Conservation (phyloP, 352 stramenopile genomes). For the Globisporangium okanoganense region DNA sequence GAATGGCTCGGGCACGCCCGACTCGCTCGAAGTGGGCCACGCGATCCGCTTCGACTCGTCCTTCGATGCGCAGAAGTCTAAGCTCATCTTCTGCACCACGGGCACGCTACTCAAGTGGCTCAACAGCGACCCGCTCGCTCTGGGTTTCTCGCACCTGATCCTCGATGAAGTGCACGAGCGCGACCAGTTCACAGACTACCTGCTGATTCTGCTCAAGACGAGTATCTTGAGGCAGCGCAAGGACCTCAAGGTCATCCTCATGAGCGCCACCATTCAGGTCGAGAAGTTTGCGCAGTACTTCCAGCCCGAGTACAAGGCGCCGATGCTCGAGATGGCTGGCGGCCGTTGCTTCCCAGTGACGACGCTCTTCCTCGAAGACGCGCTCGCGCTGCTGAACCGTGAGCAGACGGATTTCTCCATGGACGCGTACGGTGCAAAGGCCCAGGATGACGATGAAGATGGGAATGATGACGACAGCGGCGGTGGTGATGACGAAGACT, state of each 20-base stretch:
- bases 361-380: constrained; percentile 92
- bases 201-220: constrained; percentile 92
- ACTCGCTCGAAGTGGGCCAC: constrained; percentile 79
- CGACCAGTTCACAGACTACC: constrained; percentile 94
- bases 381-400: constrained; percentile 44
- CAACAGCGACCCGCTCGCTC: constrained; percentile 64
- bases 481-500: constrained; percentile 6
- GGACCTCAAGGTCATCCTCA: constrained; percentile 91
- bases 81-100: constrained; percentile 98
- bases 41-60: constrained; percentile 90
- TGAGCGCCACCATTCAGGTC: constrained; percentile 95
- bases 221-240: constrained; percentile 77
- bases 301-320: constrained; percentile 57
- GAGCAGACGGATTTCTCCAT: constrained; percentile 23
- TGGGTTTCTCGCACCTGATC: constrained; percentile 91
- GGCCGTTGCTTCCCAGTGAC: constrained; percentile 89
- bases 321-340: constrained; percentile 74
- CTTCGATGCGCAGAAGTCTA: constrained; percentile 72
- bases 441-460: not conserved
- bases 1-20: not conserved
- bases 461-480: not conserved
- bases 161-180: constrained; percentile 97
- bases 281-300: constrained; percentile 94
- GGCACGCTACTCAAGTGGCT: constrained; percentile 88
- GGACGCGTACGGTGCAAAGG: constrained; percentile 7